These are phyloP conservation scores for Tulasnella sp. DNA, from an alignment of 768 basidiomycete species.

Conservation along the genomic window DNA sequence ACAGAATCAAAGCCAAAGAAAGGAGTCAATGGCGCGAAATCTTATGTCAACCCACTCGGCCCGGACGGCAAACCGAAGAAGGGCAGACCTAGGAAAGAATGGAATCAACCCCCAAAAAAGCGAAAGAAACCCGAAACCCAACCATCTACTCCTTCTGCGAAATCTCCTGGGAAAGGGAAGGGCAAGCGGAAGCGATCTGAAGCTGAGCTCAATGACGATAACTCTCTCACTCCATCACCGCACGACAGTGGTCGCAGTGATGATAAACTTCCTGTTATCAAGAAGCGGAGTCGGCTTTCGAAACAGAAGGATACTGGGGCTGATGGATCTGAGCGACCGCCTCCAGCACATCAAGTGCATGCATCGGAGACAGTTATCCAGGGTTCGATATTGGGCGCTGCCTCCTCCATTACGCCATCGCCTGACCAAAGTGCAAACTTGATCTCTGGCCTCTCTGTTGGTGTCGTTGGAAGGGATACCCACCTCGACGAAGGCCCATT, in stretches of 20 bases:
- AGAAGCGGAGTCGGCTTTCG: constrained; percentile 34
- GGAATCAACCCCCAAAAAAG: constrained; percentile 22
- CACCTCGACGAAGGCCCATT: too few relatives aligned
- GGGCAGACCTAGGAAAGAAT: constrained; percentile 24
- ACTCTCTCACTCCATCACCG: constrained; percentile 8
- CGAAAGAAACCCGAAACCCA: constrained; percentile 27
- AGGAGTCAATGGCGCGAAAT: not conserved
- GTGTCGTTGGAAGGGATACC: too few relatives aligned
- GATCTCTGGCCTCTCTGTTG: too few relatives aligned
- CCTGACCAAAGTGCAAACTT: too few relatives aligned
- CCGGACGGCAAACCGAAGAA: constrained; percentile 25
- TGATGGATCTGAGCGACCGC: too few relatives aligned
- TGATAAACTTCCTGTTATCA: not conserved
- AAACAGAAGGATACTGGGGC: constrained; percentile 15
- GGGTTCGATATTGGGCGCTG: too few relatives aligned
- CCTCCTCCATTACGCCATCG: too few relatives aligned
- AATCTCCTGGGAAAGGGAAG: constrained; percentile 26
- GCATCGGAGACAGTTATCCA: too few relatives aligned
- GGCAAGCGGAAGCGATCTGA: constrained; percentile 26
- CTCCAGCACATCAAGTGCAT: too few relatives aligned
- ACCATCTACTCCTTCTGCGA: constrained; percentile 42
- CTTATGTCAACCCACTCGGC: constrained; percentile 25
- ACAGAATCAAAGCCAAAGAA: not conserved
- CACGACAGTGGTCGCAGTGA: too few relatives aligned
- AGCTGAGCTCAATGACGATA: constrained; percentile 22